Evolutionary conservation across 108 stramenopile species (phyloP).

Genomic region (Cyclotella atomus): DNA sequence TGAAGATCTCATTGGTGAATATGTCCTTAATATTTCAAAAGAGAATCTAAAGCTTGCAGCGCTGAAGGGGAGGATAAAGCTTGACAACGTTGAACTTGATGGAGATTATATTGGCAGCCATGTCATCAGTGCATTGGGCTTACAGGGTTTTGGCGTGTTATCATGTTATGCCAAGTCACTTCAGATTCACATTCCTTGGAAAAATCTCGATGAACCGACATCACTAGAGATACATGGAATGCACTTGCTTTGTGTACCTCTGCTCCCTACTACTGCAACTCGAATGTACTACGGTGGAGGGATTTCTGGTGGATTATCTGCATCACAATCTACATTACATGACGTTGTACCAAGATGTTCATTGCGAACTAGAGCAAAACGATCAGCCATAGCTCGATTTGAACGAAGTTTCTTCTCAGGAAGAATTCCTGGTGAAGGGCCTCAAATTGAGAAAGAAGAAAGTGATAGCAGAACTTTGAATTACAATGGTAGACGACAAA

Average conservation of each 20-base stretch:
- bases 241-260: constrained; percentile 80
- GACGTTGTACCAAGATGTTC: constrained; percentile 40
- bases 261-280: constrained; percentile 74
- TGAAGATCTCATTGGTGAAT: constrained; percentile 84
- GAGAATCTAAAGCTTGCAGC: constrained; percentile 79
- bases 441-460: constrained; percentile 32
- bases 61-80: constrained; percentile 74
- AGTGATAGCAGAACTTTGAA: constrained; percentile 10
- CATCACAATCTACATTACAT: not conserved
- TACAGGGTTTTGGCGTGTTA: constrained; percentile 79
- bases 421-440: constrained; percentile 69
- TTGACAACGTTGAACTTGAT: constrained; percentile 86
- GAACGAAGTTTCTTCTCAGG: constrained; percentile 81
- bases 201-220: constrained; percentile 71
- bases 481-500: constrained; percentile 29
- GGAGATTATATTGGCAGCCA: constrained; percentile 82
- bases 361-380: constrained; percentile 72
- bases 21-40: constrained; percentile 80
- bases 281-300: constrained; percentile 65
- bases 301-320: constrained; percentile 37
- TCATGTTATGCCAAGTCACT: constrained; percentile 70
- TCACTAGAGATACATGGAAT: constrained; percentile 67
- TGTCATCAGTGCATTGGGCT: constrained; percentile 70
- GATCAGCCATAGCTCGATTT: constrained; percentile 72
- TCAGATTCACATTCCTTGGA: constrained; percentile 67